Conservation (phyloP, 1,284 basidiomycete genomes). For the Prillingera fragicola region DNA sequence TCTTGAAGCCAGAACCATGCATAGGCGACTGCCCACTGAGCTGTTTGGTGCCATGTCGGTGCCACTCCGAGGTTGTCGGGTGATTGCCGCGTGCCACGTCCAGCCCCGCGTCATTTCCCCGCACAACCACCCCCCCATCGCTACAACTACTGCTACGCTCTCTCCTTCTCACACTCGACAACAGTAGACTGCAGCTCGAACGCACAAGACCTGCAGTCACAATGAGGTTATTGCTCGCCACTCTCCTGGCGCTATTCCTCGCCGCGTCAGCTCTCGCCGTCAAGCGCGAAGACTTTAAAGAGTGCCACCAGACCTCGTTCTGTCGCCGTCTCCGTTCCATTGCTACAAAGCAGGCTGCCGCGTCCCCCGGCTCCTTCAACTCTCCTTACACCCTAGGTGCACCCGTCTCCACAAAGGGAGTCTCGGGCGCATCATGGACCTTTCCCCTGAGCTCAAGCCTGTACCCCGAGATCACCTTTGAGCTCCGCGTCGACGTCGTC, state of each 20-base stretch:
- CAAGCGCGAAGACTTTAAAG: slow-evolving; percentile 77
- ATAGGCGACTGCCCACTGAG: no score
- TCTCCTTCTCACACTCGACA: no score
- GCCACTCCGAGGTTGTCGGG: no score
- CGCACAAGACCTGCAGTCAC: slow-evolving; percentile 3
- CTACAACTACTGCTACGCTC: no score
- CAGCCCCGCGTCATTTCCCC: no score
- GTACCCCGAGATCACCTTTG: slow-evolving; percentile 75
- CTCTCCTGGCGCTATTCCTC: slow-evolving; percentile 6
- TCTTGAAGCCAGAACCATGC: no score
- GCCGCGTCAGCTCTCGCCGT: slow-evolving; percentile 34
- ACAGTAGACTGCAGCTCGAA: background rate
- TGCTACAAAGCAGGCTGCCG: slow-evolving; percentile 58
- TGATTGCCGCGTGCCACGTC: no score
- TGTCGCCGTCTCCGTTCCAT: slow-evolving; percentile 81
- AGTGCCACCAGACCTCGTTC: slow-evolving; percentile 81
- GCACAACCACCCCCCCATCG: no score
- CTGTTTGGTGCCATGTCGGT: no score
- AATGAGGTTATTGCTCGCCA: slow-evolving; percentile 10
- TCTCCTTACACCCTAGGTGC: slow-evolving; percentile 77
- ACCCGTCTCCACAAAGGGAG: slow-evolving; percentile 47
- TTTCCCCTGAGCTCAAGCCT: slow-evolving; percentile 69
- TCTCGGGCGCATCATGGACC: slow-evolving; percentile 45
- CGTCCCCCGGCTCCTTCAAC: slow-evolving; percentile 54
- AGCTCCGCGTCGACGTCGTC: slow-evolving; percentile 72